phyloP scores from a whole-genome alignment of 1,284 basidiomycete genomes.

The Moesziomyces parantarcticus region DNA sequence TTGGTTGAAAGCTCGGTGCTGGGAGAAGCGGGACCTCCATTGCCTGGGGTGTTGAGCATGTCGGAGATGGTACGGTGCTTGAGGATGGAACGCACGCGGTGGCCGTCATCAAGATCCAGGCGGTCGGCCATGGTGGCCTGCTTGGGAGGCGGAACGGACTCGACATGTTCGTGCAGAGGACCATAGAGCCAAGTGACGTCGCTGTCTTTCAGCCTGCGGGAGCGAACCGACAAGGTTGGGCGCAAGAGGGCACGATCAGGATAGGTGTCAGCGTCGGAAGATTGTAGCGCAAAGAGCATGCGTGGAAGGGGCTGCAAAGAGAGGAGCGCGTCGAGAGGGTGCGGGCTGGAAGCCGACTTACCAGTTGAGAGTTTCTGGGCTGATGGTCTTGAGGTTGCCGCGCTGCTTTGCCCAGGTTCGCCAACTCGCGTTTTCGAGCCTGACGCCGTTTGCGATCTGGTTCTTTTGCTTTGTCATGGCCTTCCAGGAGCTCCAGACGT shows the following conservation, averaged over 20 bases:
- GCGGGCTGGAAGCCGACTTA: conserved; percentile 69
- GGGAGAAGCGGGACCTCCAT: conserved; percentile 69
- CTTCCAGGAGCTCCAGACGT: conserved; percentile 97
- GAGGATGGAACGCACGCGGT: conserved; percentile 82
- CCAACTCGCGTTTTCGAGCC: conserved; percentile 98
- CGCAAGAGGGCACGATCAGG: too few species aligned
- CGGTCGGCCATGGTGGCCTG: conserved; percentile 72
- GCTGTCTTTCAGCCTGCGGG: conserved; percentile 92
- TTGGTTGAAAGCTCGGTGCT: conserved; percentile 69
- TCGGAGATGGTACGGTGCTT: conserved; percentile 94
- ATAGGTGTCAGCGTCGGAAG: conserved; percentile 5
- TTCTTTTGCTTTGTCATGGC: conserved; percentile 99
- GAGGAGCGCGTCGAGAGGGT: not conserved
- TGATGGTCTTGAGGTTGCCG: conserved; percentile 93
- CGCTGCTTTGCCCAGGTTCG: conserved; percentile 99
- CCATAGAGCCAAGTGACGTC: conserved; percentile 99
- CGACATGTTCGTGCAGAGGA: conserved; percentile 78
- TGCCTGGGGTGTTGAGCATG: conserved; percentile 75
- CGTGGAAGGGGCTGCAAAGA: not conserved
- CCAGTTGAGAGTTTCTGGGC: conserved; percentile 98
- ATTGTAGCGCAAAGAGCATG: not conserved
- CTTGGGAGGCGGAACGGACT: conserved; percentile 74
- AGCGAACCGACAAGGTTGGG: too few species aligned
- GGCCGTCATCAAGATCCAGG: conserved; percentile 70
- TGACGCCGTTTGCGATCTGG: conserved; percentile 92